Base-by-base conservation (phyloP, 768 basidiomycete species). In the Suillus paluster region DNA sequence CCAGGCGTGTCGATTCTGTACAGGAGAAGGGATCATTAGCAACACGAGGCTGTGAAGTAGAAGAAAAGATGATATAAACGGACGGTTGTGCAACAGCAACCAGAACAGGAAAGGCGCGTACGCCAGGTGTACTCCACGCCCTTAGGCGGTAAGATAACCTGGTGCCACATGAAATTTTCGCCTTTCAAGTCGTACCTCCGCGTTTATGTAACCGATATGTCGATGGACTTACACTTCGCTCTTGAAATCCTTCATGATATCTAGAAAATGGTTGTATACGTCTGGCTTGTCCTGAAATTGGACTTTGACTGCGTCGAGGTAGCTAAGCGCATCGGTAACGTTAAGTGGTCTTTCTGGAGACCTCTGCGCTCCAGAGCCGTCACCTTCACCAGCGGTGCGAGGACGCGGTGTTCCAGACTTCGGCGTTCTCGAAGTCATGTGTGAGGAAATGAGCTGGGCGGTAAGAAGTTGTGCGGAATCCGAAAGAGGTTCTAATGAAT, bases 211-310 rank as follows among this genome's bases (percentile, higher is more conserved):
- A 34, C 41, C 30, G 21, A 42, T 1, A 25, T n/a, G 44, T 54
- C 25, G 2, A 21, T 14, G 34, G 12, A 84, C 93, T 79, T 75
- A 95, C 92, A 79, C 81, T 78, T 97, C 94, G 70, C 94, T 94
- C 80, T 99, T 99, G 77, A 99, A 99, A 74, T 99, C 96, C 81
- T 98, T 98, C 97, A 97, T 97, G 72, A 97, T 96, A 74, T 97
- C 94, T 76, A 96, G 77, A 72, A 95, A 95, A 66, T 90, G 85
- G 74, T 97, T 97, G 82, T 97, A 97, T 30, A 97, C 94, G 69
- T 95, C 93, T 21, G 95, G 95, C 74, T 89, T 88, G 73, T 93
- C 90, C 50, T 86, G 83, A 74, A 97, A 97, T 79, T 95, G 92
- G 46, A 86, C 82, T 81, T 97, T 97, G 79, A 97, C 95, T 30